Percentiles rank a stretch among this genome's conserved stretches.
Conservation (phyloP, 2,329 filamentous ascomycete species). For the Mycosphaerella sp. region DNA sequence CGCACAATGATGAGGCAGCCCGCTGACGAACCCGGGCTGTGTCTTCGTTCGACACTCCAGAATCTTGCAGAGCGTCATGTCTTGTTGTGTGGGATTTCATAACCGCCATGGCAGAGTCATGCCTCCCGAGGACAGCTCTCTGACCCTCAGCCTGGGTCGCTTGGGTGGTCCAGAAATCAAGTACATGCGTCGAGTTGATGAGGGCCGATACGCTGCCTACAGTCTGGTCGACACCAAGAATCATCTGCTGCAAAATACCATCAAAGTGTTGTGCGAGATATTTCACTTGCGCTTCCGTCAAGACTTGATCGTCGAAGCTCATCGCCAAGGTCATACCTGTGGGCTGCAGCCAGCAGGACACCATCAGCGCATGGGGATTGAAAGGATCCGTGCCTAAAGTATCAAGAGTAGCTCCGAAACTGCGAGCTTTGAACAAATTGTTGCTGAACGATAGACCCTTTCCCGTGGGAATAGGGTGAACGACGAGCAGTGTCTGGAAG, state of each 20-base stretch:
- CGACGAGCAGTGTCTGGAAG: conserved; percentile 50
- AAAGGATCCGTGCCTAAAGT: conserved; percentile 1
- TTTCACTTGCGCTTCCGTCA: conserved; percentile 1
- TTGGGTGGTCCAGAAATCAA: too few relatives aligned
- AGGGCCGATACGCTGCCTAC: neutral
- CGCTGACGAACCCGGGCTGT: neutral
- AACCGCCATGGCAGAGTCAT: too few relatives aligned
- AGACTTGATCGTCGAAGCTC: conserved; percentile 3
- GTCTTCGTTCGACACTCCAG: neutral
- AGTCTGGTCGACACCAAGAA: neutral
- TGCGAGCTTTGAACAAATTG: neutral
- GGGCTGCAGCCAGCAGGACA: neutral
- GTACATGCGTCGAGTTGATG: neutral
- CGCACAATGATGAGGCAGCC: neutral
- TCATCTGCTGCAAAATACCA: neutral
- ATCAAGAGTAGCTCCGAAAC: neutral
- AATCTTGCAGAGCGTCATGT: neutral
- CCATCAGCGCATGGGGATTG: conserved; percentile 3
- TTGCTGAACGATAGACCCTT: neutral
- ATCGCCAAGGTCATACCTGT: neutral
- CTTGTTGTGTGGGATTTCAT: too few relatives aligned
- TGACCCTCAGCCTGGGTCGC: too few relatives aligned
- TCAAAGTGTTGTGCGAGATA: conserved; percentile 2
- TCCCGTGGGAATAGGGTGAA: conserved; percentile 25
- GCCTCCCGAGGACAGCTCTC: too few relatives aligned